These are phyloP conservation scores for Cladophialophora yegresii DNA, from an alignment of 2,329 filamentous ascomycete species.

Conservation along the genomic window DNA sequence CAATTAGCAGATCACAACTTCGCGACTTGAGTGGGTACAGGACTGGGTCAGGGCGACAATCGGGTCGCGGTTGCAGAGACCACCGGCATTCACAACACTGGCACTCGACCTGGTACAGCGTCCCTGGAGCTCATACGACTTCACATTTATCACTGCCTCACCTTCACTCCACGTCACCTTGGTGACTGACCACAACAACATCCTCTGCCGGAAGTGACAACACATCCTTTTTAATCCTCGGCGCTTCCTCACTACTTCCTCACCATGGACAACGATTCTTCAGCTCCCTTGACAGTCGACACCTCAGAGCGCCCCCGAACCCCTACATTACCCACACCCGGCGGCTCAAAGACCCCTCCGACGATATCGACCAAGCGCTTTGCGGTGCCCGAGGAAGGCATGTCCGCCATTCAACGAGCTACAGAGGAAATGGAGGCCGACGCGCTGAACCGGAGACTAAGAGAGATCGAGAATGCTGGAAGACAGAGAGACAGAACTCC, in stretches of 20 bases:
- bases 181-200: constrained; percentile 8
- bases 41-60: constrained; percentile 17
- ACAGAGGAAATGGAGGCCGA: constrained; percentile 61
- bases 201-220: background rate
- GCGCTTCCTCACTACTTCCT: constrained; percentile 5
- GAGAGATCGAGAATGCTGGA: constrained; percentile 63
- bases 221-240: background rate
- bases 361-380: constrained; percentile 55
- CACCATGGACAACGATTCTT: constrained; percentile 31
- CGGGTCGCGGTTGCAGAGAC: constrained; percentile 30
- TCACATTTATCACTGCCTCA: constrained; percentile 11
- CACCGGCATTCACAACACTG: constrained; percentile 20
- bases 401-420: constrained; percentile 38
- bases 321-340: constrained; percentile 56
- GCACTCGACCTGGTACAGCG: background rate
- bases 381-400: constrained; percentile 22
- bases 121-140: background rate
- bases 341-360: constrained; percentile 62
- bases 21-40: background rate
- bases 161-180: constrained; percentile 9
- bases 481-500: constrained; percentile 63
- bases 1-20: background rate
- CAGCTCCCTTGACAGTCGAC: constrained; percentile 18
- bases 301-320: constrained; percentile 41
- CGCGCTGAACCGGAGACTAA: constrained; percentile 61